These are phyloP conservation scores for Coniophora puteana DNA, from an alignment of 1,284 basidiomycete species.

Conservation along the genomic window DNA sequence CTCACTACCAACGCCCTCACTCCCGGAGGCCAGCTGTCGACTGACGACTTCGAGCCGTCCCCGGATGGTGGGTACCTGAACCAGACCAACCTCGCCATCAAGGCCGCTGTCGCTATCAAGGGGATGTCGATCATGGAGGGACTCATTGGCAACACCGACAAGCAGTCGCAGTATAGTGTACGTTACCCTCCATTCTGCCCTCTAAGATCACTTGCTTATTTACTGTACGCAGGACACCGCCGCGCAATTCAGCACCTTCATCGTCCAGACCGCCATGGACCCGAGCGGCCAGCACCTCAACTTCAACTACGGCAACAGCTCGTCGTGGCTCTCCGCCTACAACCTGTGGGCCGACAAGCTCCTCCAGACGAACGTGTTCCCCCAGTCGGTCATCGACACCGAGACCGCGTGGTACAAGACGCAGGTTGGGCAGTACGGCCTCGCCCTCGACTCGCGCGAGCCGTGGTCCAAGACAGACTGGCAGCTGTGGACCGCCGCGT, in stretches of 20 bases:
- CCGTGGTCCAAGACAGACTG: conserved; percentile 40
- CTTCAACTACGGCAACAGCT: conserved; percentile 51
- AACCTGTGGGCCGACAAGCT: conserved; percentile 76
- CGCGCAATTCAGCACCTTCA: no score
- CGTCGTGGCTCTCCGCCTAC: no score
- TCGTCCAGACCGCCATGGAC: conserved; percentile 41
- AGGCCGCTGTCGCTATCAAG: conserved; percentile 64
- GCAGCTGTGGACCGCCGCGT: conserved; percentile 54
- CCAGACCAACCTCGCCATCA: no score
- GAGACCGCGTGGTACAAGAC: no score
- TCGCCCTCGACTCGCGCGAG: conserved; percentile 18
- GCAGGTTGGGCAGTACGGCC: no score
- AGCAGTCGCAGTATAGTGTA: conserved; percentile 54
- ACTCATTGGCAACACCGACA: conserved; percentile 44
- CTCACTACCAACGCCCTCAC: conserved; percentile 60
- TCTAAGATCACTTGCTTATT: background rate
- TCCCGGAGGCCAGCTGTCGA: conserved; percentile 48
- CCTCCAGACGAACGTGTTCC: conserved; percentile 78
- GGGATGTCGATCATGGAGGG: conserved; percentile 55
- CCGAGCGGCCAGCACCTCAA: conserved; percentile 15
- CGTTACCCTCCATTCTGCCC: conserved; percentile 17
- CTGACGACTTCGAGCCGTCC: conserved; percentile 60
- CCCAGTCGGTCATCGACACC: no score
- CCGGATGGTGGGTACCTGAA: no score
- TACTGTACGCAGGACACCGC: no score